phyloP scores from a whole-genome alignment of 106 monocot species.

The Apostasia ramifera region DNA sequence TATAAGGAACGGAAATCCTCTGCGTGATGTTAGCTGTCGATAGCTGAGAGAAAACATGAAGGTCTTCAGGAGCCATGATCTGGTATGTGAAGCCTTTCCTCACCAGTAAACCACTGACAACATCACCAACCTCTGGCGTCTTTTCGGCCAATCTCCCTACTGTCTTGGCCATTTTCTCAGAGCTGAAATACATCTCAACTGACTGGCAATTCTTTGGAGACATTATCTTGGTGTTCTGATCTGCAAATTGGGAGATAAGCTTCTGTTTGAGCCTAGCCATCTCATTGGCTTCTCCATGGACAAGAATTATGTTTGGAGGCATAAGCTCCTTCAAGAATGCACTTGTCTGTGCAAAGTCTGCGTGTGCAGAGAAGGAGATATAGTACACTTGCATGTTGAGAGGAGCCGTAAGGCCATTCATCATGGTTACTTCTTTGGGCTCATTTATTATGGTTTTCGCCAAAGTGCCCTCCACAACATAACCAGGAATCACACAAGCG shows the following conservation, averaged over 20 bases:
- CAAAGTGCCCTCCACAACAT: constrained; percentile 90
- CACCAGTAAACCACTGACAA: constrained; percentile 76
- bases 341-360: constrained; percentile 92
- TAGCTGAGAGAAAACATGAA: constrained; percentile 86
- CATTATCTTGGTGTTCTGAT: constrained; percentile 68
- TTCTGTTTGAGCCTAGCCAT: constrained; percentile 94
- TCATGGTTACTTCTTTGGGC: constrained; percentile 95
- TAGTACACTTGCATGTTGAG: constrained; percentile 95
- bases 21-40: constrained; percentile 84
- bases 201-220: constrained; percentile 73
- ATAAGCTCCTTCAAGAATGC: constrained; percentile 79
- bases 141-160: constrained; percentile 80
- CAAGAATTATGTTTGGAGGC: constrained; percentile 92
- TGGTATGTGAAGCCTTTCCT: constrained; percentile 98
- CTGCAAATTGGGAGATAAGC: constrained; percentile 55
- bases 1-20: constrained; percentile 81
- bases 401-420: constrained; percentile 90
- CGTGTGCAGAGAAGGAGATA: constrained; percentile 96
- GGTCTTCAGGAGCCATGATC: constrained; percentile 90
- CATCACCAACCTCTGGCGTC: constrained; percentile 64
- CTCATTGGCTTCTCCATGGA: constrained; percentile 95
- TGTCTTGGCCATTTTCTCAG: constrained; percentile 96
- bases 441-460: constrained; percentile 96
- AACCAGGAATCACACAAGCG: constrained; percentile 93
- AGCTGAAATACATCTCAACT: constrained; percentile 90